Conservation (phyloP, 306 rosid species). For the Comarum palustre region DNA sequence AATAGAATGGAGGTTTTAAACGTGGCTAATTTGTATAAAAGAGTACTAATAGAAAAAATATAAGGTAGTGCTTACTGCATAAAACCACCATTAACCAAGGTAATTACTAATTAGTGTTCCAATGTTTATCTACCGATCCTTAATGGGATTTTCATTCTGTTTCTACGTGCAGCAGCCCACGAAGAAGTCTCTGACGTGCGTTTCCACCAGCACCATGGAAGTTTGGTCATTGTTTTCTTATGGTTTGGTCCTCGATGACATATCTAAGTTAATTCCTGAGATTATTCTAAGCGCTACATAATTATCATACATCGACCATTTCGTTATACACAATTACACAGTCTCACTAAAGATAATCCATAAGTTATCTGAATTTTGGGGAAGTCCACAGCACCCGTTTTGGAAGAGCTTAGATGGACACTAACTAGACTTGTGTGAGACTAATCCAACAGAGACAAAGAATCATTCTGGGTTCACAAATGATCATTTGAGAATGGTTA, state of each 20-base stretch:
- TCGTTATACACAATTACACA: too few relatives aligned
- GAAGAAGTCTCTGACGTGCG: background rate
- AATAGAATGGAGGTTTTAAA: background rate
- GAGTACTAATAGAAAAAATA: background rate
- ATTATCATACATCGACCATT: background rate
- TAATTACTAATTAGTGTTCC: too few relatives aligned
- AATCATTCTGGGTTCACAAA: background rate
- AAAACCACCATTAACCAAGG: background rate
- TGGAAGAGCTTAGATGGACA: background rate
- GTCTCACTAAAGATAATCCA: too few relatives aligned
- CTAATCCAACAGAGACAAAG: background rate
- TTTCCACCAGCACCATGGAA: background rate
- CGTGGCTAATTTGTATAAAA: background rate
- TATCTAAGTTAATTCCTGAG: background rate
- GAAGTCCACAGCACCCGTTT: background rate
- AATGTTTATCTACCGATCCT: background rate
- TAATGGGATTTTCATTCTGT: background rate
- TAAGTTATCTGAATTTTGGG: too few relatives aligned
- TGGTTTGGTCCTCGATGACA: background rate
- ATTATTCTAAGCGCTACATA: background rate
- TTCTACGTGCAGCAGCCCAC: conserved; percentile 2
- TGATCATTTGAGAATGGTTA: background rate
- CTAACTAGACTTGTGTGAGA: too few relatives aligned
- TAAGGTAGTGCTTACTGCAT: conserved; percentile 1
- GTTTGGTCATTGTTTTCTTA: background rate